A percentile compares a stretch with the other conserved stretches of the same genome.
phyloP scores from a whole-genome alignment of 2,329 filamentous ascomycete genomes.

The Scolecobasidium constrictum region DNA sequence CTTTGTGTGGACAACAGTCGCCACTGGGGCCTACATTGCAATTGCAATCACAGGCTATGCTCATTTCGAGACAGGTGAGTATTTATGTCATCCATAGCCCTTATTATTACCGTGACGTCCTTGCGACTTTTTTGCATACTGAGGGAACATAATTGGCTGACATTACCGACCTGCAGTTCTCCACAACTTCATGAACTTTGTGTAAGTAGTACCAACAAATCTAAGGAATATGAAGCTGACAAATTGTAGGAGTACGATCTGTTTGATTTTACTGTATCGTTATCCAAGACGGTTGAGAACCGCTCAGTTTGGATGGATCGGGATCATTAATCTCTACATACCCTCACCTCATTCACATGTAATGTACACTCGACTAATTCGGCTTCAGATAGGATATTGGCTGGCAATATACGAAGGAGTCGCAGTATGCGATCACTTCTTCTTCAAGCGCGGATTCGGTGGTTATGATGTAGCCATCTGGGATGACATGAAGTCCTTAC shows the following conservation, averaged over 20 bases:
- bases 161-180: too few species aligned
- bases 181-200: slow-evolving; percentile 55
- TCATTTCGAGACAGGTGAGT: slow-evolving; percentile 52
- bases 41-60: slow-evolving; percentile 60
- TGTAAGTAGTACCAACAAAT: too few species aligned
- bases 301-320: too few species aligned
- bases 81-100: too few species aligned
- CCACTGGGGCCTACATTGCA: slow-evolving; percentile 52
- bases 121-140: too few species aligned
- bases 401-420: slow-evolving; percentile 63
- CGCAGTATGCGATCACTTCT: slow-evolving; percentile 53
- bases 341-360: neutral
- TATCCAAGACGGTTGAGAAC: too few species aligned
- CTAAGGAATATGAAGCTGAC: too few species aligned
- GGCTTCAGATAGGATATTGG: slow-evolving; percentile 62
- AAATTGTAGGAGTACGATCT: too few species aligned
- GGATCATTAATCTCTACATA: too few species aligned
- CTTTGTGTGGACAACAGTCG: slow-evolving; percentile 55
- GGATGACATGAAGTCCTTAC: slow-evolving; percentile 45
- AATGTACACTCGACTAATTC: slow-evolving; percentile 14
- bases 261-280: too few species aligned
- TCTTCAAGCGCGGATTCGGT: slow-evolving; percentile 51
- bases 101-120: too few species aligned
- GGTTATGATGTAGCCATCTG: slow-evolving; percentile 52
- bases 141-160: too few species aligned